Conservation (phyloP, 257 asterid species). For the Scutellaria baicalensis region DNA sequence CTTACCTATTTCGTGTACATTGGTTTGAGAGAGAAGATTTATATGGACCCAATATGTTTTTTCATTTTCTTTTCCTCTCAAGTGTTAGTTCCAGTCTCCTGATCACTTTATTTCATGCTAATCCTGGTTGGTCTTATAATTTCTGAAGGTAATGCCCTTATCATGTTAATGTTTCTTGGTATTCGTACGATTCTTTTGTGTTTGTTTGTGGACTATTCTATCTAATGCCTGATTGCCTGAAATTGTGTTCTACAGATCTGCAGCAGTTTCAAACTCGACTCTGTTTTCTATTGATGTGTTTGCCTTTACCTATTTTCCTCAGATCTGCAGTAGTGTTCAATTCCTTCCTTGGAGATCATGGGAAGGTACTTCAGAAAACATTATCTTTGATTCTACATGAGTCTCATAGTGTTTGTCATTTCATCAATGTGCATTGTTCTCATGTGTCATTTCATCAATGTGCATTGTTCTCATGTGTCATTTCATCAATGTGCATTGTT, state of each 20-base stretch:
- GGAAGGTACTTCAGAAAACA: slow-evolving; percentile 59
- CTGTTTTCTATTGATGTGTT: background rate
- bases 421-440: too few relatives aligned
- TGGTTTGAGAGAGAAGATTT: slow-evolving; percentile 5
- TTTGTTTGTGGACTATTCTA: background rate
- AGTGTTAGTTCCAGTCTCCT: slow-evolving; percentile 14
- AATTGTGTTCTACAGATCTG: slow-evolving; percentile 53
- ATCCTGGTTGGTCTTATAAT: slow-evolving; percentile 26
- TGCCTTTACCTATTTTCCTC: slow-evolving; percentile 18
- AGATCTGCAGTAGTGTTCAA: slow-evolving; percentile 90
- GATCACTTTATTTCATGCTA: slow-evolving; percentile 17
- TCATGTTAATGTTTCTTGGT: background rate
- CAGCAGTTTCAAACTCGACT: slow-evolving; percentile 46
- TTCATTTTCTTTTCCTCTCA: slow-evolving; percentile 16
- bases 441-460: background rate
- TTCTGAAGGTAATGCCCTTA: slow-evolving; percentile 16
- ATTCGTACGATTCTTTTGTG: background rate
- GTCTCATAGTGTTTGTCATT: background rate
- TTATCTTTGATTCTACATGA: background rate
- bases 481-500: too few relatives aligned
- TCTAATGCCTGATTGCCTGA: background rate
- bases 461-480: background rate
- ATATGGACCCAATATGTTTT: background rate
- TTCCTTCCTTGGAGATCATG: slow-evolving; percentile 96
- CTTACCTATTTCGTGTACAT: slow-evolving; percentile 19